Percentiles rank a stretch among this genome's conserved stretches.
Conservation (phyloP, 805 yeast species). For the Lachancea nothofagi region DNA sequence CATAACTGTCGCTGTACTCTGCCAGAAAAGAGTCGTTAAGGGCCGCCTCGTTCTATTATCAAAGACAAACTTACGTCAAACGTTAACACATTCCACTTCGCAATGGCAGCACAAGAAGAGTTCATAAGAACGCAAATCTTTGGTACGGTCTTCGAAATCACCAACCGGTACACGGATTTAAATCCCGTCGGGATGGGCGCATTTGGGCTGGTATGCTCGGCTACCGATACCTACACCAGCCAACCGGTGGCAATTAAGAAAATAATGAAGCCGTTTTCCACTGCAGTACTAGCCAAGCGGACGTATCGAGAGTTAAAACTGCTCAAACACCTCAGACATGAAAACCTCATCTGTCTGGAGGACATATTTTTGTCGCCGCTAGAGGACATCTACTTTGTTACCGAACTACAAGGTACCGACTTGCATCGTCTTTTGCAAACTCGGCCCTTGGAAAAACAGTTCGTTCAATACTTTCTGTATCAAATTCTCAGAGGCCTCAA, state of each 20-base stretch:
- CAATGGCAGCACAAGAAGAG: slow-evolving; percentile 36
- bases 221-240: slow-evolving; percentile 81
- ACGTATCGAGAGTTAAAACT: slow-evolving; percentile 93
- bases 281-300: slow-evolving; percentile 91
- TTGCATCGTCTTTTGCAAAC: slow-evolving; percentile 85
- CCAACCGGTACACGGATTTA: slow-evolving; percentile 80
- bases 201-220: slow-evolving; percentile 95
- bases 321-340: slow-evolving; percentile 89
- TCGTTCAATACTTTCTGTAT: slow-evolving; percentile 92
- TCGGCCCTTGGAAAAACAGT: slow-evolving; percentile 91
- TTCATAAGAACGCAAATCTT: slow-evolving; percentile 77
- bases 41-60: too few relatives aligned
- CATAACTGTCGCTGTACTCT: too few relatives aligned
- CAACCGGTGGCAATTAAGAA: slow-evolving; percentile 96
- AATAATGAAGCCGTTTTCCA: slow-evolving; percentile 94
- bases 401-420: slow-evolving; percentile 96
- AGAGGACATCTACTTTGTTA: slow-evolving; percentile 93
- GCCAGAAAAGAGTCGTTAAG: too few relatives aligned
- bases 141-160: slow-evolving; percentile 92
- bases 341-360: slow-evolving; percentile 84
- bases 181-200: slow-evolving; percentile 99
- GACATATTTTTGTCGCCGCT: slow-evolving; percentile 92
- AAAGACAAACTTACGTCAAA: too few relatives aligned
- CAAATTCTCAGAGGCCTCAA: slow-evolving; percentile 88
- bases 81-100: neutral